A percentile compares a stretch with the other conserved stretches of the same genome.
Evolutionary conservation across 164 flowering plant genomes (phyloP).

Genomic region (Taxillus chinensis): DNA sequence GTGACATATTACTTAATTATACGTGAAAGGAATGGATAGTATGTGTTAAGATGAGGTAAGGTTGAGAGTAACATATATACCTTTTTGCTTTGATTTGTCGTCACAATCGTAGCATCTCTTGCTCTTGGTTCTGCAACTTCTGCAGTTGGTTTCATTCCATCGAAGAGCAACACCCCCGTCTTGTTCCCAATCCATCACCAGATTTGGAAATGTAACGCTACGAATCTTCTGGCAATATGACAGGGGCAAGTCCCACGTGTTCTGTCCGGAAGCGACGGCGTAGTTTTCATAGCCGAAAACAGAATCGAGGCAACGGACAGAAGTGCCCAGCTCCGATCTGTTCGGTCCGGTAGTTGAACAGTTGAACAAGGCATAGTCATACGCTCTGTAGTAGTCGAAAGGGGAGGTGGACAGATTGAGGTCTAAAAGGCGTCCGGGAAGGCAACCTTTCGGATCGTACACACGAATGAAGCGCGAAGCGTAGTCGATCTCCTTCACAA

Average conservation of each 20-base stretch:
- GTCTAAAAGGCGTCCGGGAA: conserved; percentile 5
- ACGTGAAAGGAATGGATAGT: neutral
- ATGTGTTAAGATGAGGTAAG: neutral
- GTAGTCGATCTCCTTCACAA: no score
- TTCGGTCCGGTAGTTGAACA: neutral
- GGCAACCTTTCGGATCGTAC: no score
- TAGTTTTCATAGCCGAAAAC: neutral
- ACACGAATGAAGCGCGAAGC: no score
- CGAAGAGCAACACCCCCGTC: neutral
- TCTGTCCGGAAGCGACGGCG: neutral
- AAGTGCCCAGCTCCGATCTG: neutral
- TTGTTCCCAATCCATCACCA: no score
- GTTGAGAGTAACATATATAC: neutral
- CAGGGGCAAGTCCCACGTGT: neutral
- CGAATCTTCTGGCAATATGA: neutral
- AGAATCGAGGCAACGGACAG: neutral
- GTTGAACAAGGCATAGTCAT: conserved; percentile 7
- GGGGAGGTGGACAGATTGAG: conserved; percentile 9
- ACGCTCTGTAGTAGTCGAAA: neutral
- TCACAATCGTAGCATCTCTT: conserved; percentile 1
- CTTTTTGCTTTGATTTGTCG: neutral
- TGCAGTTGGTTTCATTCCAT: neutral
- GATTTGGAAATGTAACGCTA: neutral
- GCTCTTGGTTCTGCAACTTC: neutral
- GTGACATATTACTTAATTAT: neutral